Percentiles rank a stretch among this genome's conserved stretches.
Conservation (phyloP, 495 filamentous ascomycete species). For the Neurospora sp. region DNA sequence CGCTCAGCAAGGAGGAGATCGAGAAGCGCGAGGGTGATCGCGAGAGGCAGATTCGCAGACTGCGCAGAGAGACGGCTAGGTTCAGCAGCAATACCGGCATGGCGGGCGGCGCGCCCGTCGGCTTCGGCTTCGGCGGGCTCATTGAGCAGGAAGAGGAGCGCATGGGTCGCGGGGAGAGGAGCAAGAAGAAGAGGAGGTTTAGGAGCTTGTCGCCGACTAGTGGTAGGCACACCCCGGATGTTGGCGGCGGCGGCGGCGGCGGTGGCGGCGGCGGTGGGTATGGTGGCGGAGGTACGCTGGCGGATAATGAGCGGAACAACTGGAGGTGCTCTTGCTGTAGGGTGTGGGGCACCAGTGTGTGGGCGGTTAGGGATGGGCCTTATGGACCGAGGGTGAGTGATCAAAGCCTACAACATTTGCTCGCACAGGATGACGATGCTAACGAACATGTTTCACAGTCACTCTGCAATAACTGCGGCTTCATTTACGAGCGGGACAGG, state of each 20-base stretch:
- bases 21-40: conserved; percentile 94
- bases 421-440: neutral
- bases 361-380: conserved; percentile 91
- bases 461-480: conserved; percentile 90
- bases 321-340: conserved; percentile 91
- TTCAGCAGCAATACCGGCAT: conserved; percentile 80
- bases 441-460: conserved; percentile 43
- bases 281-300: conserved; percentile 56
- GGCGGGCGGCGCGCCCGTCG: conserved; percentile 50
- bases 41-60: conserved; percentile 75
- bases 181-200: conserved; percentile 89
- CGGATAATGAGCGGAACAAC: conserved; percentile 67
- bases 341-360: conserved; percentile 81
- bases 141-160: conserved; percentile 52
- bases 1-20: conserved; percentile 91
- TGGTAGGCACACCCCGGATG: conserved; percentile 64
- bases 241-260: conserved; percentile 50
- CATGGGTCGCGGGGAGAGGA: conserved; percentile 79
- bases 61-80: conserved; percentile 83
- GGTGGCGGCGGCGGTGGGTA: conserved; percentile 31
- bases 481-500: conserved; percentile 77
- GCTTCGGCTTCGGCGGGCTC: conserved; percentile 45
- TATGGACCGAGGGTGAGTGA: conserved; percentile 66
- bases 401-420: neutral
- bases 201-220: conserved; percentile 74